Evolutionary conservation across 192 early-diverging fungal species (phyloP).

Genomic region (Rhizoclosmatium globosum): DNA sequence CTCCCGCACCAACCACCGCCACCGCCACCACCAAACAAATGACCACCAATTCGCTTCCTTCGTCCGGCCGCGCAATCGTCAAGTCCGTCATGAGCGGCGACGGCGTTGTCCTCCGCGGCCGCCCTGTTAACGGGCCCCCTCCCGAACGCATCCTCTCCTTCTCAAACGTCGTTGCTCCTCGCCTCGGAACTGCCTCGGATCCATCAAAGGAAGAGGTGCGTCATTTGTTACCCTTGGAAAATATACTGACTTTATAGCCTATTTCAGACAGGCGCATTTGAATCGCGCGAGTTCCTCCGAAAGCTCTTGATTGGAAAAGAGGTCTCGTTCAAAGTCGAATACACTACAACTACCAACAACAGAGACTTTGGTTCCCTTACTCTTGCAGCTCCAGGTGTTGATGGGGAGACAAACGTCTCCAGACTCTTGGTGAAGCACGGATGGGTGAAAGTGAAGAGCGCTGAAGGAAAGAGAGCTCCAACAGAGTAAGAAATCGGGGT

Average conservation of each 20-base stretch:
- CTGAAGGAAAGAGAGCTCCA: conserved; percentile 46
- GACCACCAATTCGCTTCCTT: conserved; percentile 34
- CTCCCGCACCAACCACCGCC: too few relatives aligned
- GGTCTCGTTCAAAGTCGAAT: conserved; percentile 82
- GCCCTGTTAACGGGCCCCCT: conserved; percentile 82
- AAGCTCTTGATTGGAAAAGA: conserved; percentile 88
- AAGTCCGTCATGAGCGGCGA: conserved; percentile 94
- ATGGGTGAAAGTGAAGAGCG: conserved; percentile 79
- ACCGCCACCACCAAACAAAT: too few relatives aligned
- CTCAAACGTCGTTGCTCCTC: conserved; percentile 82
- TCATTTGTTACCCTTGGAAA: background rate
- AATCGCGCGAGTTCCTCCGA: conserved; percentile 90
- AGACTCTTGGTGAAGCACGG: conserved; percentile 80
- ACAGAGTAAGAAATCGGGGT: conserved; percentile 46
- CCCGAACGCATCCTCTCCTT: conserved; percentile 86
- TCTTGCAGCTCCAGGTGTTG: conserved; percentile 54
- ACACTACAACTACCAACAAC: conserved; percentile 72
- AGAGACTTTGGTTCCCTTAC: conserved; percentile 63
- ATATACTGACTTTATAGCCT: conserved; percentile 31
- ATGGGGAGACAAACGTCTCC: conserved; percentile 72
- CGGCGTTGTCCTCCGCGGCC: conserved; percentile 87
- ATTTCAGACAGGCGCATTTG: conserved; percentile 65
- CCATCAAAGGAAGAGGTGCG: conserved; percentile 86
- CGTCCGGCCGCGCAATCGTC: conserved; percentile 70
- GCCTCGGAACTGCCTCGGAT: conserved; percentile 77